These are phyloP conservation scores for Moesziomyces antarcticus DNA, from an alignment of 1,284 basidiomycete species.

Conservation along the genomic window DNA sequence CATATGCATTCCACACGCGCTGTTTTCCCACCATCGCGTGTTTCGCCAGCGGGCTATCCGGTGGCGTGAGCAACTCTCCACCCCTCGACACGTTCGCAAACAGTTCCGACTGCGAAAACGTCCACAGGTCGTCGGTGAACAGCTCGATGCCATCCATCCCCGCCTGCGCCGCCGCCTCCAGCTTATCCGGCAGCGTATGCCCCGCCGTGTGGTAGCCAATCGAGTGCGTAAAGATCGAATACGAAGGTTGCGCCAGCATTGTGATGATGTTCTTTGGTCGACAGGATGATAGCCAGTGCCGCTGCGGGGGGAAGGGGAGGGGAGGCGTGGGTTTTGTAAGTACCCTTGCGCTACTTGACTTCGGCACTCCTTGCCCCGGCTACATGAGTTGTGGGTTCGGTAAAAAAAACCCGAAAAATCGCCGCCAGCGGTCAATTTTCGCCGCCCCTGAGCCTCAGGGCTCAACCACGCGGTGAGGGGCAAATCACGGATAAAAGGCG, in stretches of 20 bases:
- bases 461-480: no score
- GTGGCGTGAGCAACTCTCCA: slow-evolving; percentile 14
- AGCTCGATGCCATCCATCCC: slow-evolving; percentile 29
- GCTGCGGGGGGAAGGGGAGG: not conserved
- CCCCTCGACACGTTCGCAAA: not conserved
- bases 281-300: not conserved
- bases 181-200: slow-evolving; percentile 24
- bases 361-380: no score
- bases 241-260: slow-evolving; percentile 2
- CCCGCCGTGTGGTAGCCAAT: slow-evolving; percentile 25
- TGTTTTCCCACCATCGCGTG: not conserved
- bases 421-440: no score
- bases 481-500: no score
- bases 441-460: no score
- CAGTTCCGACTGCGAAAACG: slow-evolving; percentile 6
- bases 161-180: slow-evolving; percentile 7
- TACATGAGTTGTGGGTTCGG: no score
- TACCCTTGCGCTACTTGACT: no score
- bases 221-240: slow-evolving; percentile 32
- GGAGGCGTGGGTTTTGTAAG: not conserved
- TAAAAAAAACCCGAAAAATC: no score
- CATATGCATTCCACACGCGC: slow-evolving; percentile 27
- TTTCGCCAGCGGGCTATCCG: slow-evolving; percentile 12
- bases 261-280: no score
- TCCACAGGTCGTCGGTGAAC: slow-evolving; percentile 30